These are phyloP conservation scores for Dendrobium chrysotoxum DNA, from an alignment of 106 monocot genomes.

Conservation along the genomic window DNA sequence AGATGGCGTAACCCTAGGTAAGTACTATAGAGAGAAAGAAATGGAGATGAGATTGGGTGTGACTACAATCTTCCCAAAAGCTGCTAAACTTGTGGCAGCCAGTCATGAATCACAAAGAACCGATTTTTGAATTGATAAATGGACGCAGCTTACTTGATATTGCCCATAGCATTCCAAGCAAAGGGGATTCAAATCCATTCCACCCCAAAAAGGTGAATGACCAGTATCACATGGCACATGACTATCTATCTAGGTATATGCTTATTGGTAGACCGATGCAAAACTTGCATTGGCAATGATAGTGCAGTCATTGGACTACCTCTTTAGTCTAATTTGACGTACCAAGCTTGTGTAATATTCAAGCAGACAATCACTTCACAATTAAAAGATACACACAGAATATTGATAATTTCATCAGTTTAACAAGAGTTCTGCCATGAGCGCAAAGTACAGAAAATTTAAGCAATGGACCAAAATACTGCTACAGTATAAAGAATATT, in stretches of 20 bases:
- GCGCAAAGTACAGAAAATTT: background rate
- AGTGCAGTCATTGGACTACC: background rate
- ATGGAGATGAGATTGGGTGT: background rate
- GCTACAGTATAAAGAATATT: background rate
- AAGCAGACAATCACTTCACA: background rate
- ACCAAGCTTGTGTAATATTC: background rate
- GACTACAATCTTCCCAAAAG: background rate
- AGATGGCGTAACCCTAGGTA: background rate
- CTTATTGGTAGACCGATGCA: background rate
- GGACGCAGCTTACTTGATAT: background rate
- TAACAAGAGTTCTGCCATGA: background rate
- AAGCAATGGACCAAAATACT: background rate
- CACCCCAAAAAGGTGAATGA: background rate
- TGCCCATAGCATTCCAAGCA: too few relatives aligned
- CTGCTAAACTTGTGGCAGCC: background rate
- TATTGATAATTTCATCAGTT: background rate
- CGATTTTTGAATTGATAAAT: too few relatives aligned
- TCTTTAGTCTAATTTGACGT: background rate
- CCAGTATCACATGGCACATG: background rate
- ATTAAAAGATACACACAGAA: background rate
- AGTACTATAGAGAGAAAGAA: background rate
- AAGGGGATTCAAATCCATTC: too few relatives aligned
- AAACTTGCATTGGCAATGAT: background rate
- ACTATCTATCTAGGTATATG: background rate
- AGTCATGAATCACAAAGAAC: background rate